phyloP scores from a whole-genome alignment of 257 asterid genomes.

The Capsicum baccatum region DNA sequence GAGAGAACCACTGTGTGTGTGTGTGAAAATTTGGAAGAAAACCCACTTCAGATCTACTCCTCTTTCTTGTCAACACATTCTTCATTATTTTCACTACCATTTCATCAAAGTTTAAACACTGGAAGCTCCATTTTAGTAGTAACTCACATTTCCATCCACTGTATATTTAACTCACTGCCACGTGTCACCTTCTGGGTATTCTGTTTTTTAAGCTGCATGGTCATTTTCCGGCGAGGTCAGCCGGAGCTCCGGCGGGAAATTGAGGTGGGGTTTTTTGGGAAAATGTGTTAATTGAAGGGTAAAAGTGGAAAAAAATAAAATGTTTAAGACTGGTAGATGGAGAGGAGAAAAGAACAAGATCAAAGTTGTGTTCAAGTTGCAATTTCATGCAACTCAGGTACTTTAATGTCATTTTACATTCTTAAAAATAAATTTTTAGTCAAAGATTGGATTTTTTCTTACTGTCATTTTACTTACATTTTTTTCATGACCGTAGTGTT shows the following conservation, averaged over 20 bases:
- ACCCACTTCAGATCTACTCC: constrained; percentile 52
- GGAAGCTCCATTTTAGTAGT: not conserved
- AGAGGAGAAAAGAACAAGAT: constrained; percentile 91
- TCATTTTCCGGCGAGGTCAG: constrained; percentile 49
- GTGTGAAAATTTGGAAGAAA: constrained; percentile 5
- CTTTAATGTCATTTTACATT: constrained; percentile 26
- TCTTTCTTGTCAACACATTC: constrained; percentile 33
- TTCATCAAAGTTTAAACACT: constrained; percentile 34
- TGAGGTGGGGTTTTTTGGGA: constrained; percentile 12
- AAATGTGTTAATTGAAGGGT: constrained; percentile 48
- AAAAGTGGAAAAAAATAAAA: constrained; percentile 47
- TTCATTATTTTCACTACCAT: constrained; percentile 38
- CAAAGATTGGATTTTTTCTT: constrained; percentile 26
- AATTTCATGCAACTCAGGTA: constrained; percentile 97
- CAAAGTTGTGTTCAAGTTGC: constrained; percentile 88
- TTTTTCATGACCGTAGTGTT: too few relatives aligned
- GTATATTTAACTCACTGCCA: constrained; percentile 36
- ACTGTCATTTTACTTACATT: too few relatives aligned
- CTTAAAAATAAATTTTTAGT: constrained; percentile 29
- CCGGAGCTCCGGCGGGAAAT: constrained; percentile 83
- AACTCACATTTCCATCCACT: constrained; percentile 44
- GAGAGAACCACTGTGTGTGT: constrained; percentile 20
- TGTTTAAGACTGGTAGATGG: constrained; percentile 94
- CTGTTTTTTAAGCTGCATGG: constrained; percentile 43
- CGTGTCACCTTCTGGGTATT: constrained; percentile 33